Percentiles rank a stretch among this genome's conserved stretches.
Conservation (phyloP, 1,139 yeast genomes). For the Kluyveromyces sp. region DNA sequence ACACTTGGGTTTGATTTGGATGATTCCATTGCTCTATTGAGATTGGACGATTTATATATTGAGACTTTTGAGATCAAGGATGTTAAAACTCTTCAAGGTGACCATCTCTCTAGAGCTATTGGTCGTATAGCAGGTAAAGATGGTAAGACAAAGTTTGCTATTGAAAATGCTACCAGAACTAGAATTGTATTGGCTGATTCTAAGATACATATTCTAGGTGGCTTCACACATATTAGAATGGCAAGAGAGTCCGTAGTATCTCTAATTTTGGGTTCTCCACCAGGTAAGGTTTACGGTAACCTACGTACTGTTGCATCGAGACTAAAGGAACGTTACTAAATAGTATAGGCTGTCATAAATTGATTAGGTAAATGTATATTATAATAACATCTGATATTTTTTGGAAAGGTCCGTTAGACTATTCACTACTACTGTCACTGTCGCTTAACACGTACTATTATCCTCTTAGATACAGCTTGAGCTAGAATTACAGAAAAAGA, state of each 20-base stretch:
- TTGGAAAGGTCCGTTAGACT: too few relatives aligned
- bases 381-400: neutral
- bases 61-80: constrained; percentile 96
- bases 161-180: constrained; percentile 96
- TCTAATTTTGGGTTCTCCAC: constrained; percentile 93
- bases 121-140: constrained; percentile 99
- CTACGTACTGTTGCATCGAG: constrained; percentile 94
- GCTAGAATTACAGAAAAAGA: too few relatives aligned
- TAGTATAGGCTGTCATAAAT: neutral
- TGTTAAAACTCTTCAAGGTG: constrained; percentile 90
- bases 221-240: constrained; percentile 92
- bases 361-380: neutral
- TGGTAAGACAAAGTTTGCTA: constrained; percentile 96
- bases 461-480: too few relatives aligned
- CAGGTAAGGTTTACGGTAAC: constrained; percentile 96
- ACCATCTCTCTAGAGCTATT: constrained; percentile 94
- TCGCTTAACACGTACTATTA: too few relatives aligned
- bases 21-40: constrained; percentile 88
- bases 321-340: constrained; percentile 86
- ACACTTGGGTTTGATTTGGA: constrained; percentile 94
- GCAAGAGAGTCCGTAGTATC: constrained; percentile 96
- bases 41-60: constrained; percentile 91
- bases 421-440: too few relatives aligned
- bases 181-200: constrained; percentile 96
- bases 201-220: constrained; percentile 93